Base-by-base conservation (phyloP, 2,329 filamentous ascomycete species). In the Colletotrichum limetticola region DNA sequence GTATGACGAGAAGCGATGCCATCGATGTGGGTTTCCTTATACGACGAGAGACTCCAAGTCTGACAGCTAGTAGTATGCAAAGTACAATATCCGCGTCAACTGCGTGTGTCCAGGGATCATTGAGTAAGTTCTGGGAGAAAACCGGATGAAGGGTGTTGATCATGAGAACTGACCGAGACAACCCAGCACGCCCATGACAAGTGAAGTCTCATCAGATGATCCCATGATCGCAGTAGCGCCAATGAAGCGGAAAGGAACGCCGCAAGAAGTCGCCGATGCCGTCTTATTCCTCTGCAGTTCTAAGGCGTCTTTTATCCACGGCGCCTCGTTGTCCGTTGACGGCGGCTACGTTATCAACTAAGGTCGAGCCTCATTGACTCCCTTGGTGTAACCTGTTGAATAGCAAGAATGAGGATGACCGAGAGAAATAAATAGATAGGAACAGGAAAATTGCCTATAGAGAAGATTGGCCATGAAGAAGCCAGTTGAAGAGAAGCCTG, bases 51-150 rank as follows among this genome's bases (percentile, higher is more conserved):
- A 14, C 8, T 12, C 30, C 30, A 4, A 9, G 8, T 4, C 59
- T 61, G 11, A 61, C 22, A 3, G n/a, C 6, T 2, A 11, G 14
- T 49, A 85, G 84, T 86, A 86, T 74, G 81, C 84, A 3, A 80
- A 84, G 46, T 78, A 86, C 49, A 82, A 83, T 46, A 86, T 87
- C 68, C 76, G 85, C 3, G 79, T 86, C 57, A 87, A 87, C 66
- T 85, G 82, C 64, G 82, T 87, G 16, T 86, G 85, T 68, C 85
- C 84, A 2, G 85, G 85, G 22, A 78, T 86, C 2, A 85, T 85
- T n/a, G 82, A 82, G 82, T 82, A 74, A 77, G 78, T 72, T 24
- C 30, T 11, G 8, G 1, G 8, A 5, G 3, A 9, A 9, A 3
- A 7, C 26, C 59, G 8, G 4, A 55, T 26, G 8, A n/a, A n/a